Evolutionary conservation across 2,329 filamentous ascomycete genomes (phyloP), one percentile per base, ranked within the genome.

Genomic region (Apiospora aurea): DNA sequence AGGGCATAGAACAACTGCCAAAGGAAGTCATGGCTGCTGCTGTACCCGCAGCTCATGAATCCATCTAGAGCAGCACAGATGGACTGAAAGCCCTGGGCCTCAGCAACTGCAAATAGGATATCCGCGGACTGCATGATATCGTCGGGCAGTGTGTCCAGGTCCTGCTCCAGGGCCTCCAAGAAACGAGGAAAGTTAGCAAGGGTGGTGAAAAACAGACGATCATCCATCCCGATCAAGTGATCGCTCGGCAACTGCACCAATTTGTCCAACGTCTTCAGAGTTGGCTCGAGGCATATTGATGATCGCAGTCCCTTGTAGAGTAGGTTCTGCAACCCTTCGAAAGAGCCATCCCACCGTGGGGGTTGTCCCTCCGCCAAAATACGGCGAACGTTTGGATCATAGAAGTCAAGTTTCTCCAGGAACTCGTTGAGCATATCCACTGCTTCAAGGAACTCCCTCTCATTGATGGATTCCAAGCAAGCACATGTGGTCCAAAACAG

Each of bases 401-500:
- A 88, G 64, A 99, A 88, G 80, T 99, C 93, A 29, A 98, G 85
- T 80, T 96, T 97, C 75, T 91, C 89, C 29, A 99, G 83, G 47
- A 97, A 91, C 78, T 93, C 93, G 72, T 97, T 93, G 13, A 99
- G 87, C 93, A 99, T 98, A 70, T 93, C 92, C 16, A 98, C 86
- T 29, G 94, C 95, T 80, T 98, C 96, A 74, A 96, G 89, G 74
- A 97, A 99, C 79, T 99, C 96, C 29, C 92, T 90, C 82, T 99
- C 97, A 75, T 98, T 97, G 78, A 98, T 97, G 0, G 96, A 98
- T 78, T 98, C 95, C 26, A 99, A 85, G 80, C 96, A 99, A 14
- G 96, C 96, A 78, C 95, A 98, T 0, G 94, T 97, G 0, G 96
- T 97, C 97, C 97, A 99, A 82, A 99, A 98, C 0, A 99, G 86